Conservation (phyloP, 1,284 basidiomycete species). For the Leccinum variabile region DNA sequence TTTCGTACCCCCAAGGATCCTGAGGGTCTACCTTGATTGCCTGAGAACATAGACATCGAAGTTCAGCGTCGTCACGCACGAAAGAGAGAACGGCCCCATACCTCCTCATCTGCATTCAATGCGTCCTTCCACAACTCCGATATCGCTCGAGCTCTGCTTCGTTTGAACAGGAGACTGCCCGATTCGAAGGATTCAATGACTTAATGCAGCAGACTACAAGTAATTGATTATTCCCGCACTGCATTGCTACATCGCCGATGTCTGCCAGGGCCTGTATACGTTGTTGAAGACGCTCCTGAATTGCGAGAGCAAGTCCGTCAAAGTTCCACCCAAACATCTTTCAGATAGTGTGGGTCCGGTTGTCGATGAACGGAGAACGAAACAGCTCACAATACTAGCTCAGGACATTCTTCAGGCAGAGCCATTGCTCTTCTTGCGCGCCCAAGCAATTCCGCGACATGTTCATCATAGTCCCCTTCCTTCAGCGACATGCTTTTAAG, state of each 20-base stretch:
- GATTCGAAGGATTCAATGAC: not conserved
- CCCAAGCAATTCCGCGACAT: not conserved
- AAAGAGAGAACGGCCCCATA: not conserved
- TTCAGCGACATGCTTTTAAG: not conserved
- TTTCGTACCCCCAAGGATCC: not conserved
- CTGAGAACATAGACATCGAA: not conserved
- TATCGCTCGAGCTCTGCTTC: not conserved
- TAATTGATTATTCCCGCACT: not conserved
- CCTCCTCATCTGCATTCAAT: not conserved
- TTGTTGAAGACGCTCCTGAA: not conserved
- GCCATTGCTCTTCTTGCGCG: not conserved
- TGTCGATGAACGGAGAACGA: not conserved
- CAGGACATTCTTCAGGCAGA: not conserved
- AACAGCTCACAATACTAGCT: not conserved
- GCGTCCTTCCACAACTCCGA: not conserved
- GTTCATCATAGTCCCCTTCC: not conserved
- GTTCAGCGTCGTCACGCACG: not conserved
- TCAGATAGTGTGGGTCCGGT: not conserved
- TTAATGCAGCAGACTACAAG: not conserved
- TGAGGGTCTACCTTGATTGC: too few relatives aligned
- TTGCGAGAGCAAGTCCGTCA: not conserved
- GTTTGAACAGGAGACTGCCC: not conserved
- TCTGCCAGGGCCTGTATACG: not conserved
- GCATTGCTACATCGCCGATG: not conserved
- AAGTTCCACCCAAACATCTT: not conserved